Conservation (phyloP, 768 basidiomycete genomes). For the Panaeolus papilionaceus region DNA sequence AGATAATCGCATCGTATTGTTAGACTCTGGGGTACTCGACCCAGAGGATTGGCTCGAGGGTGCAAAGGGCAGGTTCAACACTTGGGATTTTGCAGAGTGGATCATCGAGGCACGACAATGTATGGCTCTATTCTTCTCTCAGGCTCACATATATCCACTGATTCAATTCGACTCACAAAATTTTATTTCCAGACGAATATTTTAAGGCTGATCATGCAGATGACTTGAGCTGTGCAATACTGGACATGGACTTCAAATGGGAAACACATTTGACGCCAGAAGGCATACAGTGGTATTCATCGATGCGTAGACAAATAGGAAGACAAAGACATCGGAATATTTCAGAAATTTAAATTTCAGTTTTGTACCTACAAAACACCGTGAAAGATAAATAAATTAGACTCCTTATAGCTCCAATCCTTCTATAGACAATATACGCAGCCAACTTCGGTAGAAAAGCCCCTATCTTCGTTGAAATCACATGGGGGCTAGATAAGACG, state of each 20-base stretch:
- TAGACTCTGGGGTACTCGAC: not conserved
- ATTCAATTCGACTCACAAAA: too few species aligned
- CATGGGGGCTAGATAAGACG: conserved; percentile 12
- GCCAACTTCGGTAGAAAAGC: not conserved
- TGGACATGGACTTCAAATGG: not conserved
- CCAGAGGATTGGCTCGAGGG: not conserved
- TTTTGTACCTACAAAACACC: too few species aligned
- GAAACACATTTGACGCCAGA: not conserved
- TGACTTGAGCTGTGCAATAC: not conserved
- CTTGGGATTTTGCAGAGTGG: not conserved
- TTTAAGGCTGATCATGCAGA: not conserved
- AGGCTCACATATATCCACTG: too few species aligned
- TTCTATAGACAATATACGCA: too few species aligned
- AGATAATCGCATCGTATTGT: not conserved
- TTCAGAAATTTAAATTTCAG: too few species aligned
- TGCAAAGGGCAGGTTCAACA: not conserved
- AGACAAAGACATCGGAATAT: too few species aligned
- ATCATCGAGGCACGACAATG: not conserved
- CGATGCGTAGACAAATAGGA: not conserved
- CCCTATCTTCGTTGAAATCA: conserved; percentile 6
- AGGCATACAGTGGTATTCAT: not conserved
- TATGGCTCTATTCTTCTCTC: not conserved
- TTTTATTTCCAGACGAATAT: not conserved
- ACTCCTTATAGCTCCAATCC: too few species aligned
- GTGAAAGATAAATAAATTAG: too few species aligned